Conservation (phyloP, 75 land plant genomes). For the Pinus albicaulis region DNA sequence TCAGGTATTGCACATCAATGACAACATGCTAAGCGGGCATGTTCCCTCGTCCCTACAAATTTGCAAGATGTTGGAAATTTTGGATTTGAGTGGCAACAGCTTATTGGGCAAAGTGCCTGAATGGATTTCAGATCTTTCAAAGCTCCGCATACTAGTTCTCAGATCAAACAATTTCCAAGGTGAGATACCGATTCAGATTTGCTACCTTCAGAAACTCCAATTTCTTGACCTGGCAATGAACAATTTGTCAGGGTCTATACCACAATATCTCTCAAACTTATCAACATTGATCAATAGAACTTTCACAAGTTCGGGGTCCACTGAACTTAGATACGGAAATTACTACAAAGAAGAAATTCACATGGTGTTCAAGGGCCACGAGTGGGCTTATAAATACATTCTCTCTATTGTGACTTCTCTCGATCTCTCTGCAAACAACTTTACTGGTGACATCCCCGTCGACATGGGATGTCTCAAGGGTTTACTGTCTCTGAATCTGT, state of each 20-base stretch:
- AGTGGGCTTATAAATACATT: background rate
- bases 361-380: background rate
- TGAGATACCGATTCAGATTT: conserved; percentile 52
- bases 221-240: conserved; percentile 66
- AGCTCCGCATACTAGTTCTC: conserved; percentile 1
- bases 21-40: conserved; percentile 19
- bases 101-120: conserved; percentile 18
- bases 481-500: background rate
- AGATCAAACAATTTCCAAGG: background rate
- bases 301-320: background rate
- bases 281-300: background rate
- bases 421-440: conserved; percentile 5
- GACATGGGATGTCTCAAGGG: background rate
- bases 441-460: conserved; percentile 6
- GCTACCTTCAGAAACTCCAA: conserved; percentile 46
- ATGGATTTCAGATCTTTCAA: conserved; percentile 7
- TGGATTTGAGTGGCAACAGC: conserved; percentile 11
- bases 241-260: conserved; percentile 58
- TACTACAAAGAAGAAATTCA: background rate
- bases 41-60: conserved; percentile 14
- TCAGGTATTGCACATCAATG: conserved; percentile 5
- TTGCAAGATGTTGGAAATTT: conserved; percentile 8
- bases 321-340: background rate
- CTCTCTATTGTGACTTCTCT: background rate
- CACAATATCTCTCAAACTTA: conserved; percentile 10